Conservation (phyloP, 371 early-diverging fungal genomes). For the Mortierella sp. region DNA sequence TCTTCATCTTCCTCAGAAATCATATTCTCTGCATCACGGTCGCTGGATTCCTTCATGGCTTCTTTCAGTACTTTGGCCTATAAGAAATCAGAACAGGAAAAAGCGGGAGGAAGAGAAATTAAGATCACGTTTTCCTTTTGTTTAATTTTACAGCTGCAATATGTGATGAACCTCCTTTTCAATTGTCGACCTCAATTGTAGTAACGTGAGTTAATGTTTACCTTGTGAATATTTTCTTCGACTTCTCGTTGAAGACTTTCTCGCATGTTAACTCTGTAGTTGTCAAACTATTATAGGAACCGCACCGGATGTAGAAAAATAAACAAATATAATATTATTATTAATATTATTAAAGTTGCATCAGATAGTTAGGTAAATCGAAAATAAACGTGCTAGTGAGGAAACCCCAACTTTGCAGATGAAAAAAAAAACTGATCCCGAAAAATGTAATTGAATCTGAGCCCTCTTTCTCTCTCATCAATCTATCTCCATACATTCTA, state of each 20-base stretch:
- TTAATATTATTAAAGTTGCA: not conserved
- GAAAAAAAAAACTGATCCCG: not conserved
- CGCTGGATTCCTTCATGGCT: conserved; percentile 56
- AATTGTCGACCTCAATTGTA: not conserved
- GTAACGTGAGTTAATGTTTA: not conserved
- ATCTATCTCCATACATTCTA: not conserved
- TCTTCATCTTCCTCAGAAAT: conserved; percentile 41
- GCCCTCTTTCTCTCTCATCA: conserved; percentile 7
- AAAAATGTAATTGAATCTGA: conserved; percentile 12
- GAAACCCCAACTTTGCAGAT: not conserved
- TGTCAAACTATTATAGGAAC: conserved; percentile 57
- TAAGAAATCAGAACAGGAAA: not conserved
- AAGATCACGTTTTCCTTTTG: not conserved
- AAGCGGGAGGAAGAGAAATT: not conserved
- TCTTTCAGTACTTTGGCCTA: conserved; percentile 54
- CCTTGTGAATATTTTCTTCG: conserved; percentile 55
- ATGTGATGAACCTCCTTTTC: not conserved
- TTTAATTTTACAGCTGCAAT: not conserved
- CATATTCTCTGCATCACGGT: conserved; percentile 42
- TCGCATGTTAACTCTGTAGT: conserved; percentile 52
- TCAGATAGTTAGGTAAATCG: too few species aligned
- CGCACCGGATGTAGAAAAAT: not conserved
- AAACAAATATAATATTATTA: not conserved
- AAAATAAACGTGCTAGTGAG: conserved; percentile 2
- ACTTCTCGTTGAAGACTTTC: conserved; percentile 56